These are phyloP conservation scores for Monosporascus ibericus DNA, from an alignment of 2,329 filamentous ascomycete species.

Conservation along the genomic window DNA sequence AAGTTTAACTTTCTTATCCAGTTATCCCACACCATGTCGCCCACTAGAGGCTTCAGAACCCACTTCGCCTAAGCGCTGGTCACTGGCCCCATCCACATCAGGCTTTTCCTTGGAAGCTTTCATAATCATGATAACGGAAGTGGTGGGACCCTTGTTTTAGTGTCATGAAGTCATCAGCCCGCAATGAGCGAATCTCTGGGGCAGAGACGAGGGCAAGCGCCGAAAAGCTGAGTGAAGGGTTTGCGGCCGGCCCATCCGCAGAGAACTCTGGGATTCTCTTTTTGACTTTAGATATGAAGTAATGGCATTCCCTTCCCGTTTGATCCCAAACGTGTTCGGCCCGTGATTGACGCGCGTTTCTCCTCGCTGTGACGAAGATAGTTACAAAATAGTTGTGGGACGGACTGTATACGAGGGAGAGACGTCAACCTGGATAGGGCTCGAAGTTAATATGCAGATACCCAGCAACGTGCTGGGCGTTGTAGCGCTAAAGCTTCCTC, in stretches of 20 bases:
- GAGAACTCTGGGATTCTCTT: background rate
- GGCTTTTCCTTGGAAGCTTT: no score
- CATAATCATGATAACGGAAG: no score
- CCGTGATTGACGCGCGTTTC: background rate
- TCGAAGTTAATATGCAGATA: background rate
- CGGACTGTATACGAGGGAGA: background rate
- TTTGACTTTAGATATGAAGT: background rate
- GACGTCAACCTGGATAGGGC: background rate
- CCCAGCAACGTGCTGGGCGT: background rate
- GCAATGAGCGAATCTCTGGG: no score
- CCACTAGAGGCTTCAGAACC: no score
- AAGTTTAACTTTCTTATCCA: no score
- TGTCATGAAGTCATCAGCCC: no score
- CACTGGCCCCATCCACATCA: no score
- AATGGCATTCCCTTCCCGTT: background rate
- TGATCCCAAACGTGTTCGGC: background rate
- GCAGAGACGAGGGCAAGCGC: background rate
- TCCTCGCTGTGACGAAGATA: background rate
- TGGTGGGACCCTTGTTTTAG: no score
- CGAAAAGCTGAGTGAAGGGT: background rate
- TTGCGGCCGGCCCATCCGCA: background rate
- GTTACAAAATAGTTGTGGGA: background rate
- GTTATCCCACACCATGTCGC: no score
- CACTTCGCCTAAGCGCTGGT: no score
- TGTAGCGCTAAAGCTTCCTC: background rate